Evolutionary conservation across 148 eudicot species (phyloP).

Genomic region (Chenopodium formosanum): DNA sequence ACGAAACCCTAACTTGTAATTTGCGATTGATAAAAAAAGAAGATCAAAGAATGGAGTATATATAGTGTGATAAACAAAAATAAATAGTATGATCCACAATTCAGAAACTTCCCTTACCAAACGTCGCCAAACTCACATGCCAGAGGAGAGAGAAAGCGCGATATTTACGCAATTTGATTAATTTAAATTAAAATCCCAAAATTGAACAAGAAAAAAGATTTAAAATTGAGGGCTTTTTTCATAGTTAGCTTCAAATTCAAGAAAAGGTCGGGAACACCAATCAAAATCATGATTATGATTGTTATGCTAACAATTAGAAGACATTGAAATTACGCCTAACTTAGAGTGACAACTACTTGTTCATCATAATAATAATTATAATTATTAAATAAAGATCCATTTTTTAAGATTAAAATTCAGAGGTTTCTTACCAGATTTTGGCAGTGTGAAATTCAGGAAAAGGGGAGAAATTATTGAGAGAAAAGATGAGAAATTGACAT

Average conservation of each 20-base stretch:
- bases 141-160: slow-evolving; percentile 26
- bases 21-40: slow-evolving; percentile 11
- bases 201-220: neutral
- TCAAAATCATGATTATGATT: slow-evolving; percentile 14
- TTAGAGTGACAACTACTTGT: neutral
- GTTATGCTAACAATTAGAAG: slow-evolving; percentile 11
- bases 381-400: too few relatives aligned
- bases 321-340: slow-evolving; percentile 26
- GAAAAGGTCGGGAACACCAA: slow-evolving; percentile 22
- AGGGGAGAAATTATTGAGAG: neutral
- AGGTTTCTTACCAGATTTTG: neutral
- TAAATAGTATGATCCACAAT: slow-evolving; percentile 12
- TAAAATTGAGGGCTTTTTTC: neutral
- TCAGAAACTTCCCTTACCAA: slow-evolving; percentile 30
- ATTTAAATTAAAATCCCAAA: slow-evolving; percentile 1
- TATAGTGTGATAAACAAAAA: slow-evolving; percentile 13
- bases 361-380: neutral
- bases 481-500: neutral
- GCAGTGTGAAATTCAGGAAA: neutral
- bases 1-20: slow-evolving; percentile 12
- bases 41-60: slow-evolving; percentile 19
- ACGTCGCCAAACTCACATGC: slow-evolving; percentile 30
- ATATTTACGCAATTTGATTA: slow-evolving; percentile 30
- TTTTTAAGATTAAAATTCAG: too few relatives aligned
- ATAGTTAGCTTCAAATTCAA: slow-evolving; percentile 29